Base-by-base conservation (phyloP, 805 yeast genomes). In the Debaryomyces prosopidis region DNA sequence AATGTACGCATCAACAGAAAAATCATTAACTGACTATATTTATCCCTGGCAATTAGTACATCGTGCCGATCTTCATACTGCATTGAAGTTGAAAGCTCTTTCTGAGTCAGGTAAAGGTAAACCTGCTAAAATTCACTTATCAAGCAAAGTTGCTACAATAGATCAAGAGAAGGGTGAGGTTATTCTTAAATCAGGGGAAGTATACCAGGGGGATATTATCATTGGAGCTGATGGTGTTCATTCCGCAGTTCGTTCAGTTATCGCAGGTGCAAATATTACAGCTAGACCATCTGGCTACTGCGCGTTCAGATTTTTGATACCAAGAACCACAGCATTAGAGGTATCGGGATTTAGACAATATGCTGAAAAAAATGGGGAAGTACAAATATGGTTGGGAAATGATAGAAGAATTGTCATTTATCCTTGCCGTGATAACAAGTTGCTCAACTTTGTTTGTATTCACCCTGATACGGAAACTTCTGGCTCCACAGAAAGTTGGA, bases 191-290 rank as follows among this genome's bases (percentile, higher is more conserved):
- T 16, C 34, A 17, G 43, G 43, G 8, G 27, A 19, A 9, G 12
- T 20, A 11, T 31, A 16, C 28, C n/a, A 7, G 4, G 43, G 36
- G 15, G 43, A 40, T 16, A n/a, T 40, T 4, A 12, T 40, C 12
- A 17, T 40, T 2, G 43, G 36, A 16, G 43, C 43, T 16, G 43
- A 40, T 40, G 43, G 43, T 32, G 27, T 40, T n/a, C 36, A 40
- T 15, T 40, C 43, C 16, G 45, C 40, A 12, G 45, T 19, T 5
- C 14, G 39, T 6, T 3, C 3, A 6, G 6, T 15, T 36, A 23
- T 36, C n/a, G 20, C 39, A 10, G 39, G 39, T 19, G n/a, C 39
- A 6, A 36, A 23, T 36, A 16, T 18, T 15, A 7, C 14, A 9
- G 39, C 39, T 6, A 19, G 14, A 10, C 28, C 39, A 9, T 36